Evolutionary conservation across 2,329 filamentous ascomycete genomes (phyloP), one percentile per base, ranked within the genome.

Genomic region (Talaromyces islandicus): DNA sequence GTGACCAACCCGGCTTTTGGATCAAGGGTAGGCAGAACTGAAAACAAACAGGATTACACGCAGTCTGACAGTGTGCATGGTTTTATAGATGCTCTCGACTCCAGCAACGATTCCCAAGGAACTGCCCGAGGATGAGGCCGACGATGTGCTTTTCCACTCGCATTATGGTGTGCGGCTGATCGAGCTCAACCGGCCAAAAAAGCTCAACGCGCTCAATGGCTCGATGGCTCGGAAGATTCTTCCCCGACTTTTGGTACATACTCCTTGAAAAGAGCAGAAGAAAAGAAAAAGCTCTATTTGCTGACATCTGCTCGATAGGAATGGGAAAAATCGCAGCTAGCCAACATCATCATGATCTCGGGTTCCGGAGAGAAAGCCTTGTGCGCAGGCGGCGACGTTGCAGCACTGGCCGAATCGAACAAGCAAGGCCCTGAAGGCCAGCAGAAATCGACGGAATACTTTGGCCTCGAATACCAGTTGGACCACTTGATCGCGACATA

Each of bases 171-270:
- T 97, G 56, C 90, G 94, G 64, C 92, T 89, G 67, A 88, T 99
- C 71, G 89, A 96, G 78, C 89, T 99, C 67, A 99, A 99, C 80
- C 88, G 94, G 61, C 94, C 93, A 6, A 83, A 85, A 71, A 96
- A 97, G 80, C 84, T 92, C 73, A 97, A 99, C 78, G 89, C 93
- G 27, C 85, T 99, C 66, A 92, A 95, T 75, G 90, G 83, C 57
- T 97, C 92, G 60, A 99, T 99, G 95, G 90, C 89, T 64, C 86
- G 90, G 69, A 97, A 99, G 80, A 97, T 99, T 68, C 80, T 92
- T 53, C 92, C 93, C 24, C 85, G 94, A 60, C 76, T 99, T 71
- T 82, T 90, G 69, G 80, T 81, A 64, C 2, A 9, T 14, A 12
- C 2, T 19, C 21, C 10, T 17, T 38, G 12, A 14, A 17, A 11